phyloP scores from a whole-genome alignment of 345 rosid genomes.

The Brassica incana region DNA sequence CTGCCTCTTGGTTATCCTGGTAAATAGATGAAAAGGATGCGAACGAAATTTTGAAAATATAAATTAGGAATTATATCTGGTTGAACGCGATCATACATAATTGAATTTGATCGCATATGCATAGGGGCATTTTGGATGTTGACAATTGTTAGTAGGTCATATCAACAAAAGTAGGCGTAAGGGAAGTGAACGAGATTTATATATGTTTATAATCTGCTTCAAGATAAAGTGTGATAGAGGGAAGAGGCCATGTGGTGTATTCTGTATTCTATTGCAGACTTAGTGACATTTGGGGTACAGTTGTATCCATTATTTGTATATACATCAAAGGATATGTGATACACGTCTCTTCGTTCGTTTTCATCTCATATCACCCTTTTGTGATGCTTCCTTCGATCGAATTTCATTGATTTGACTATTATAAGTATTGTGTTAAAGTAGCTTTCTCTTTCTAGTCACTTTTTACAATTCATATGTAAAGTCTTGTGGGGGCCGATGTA shows the following conservation, averaged over 20 bases:
- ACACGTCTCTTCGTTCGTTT: slow-evolving; percentile 26
- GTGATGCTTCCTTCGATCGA: slow-evolving; percentile 22
- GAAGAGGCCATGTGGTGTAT: slow-evolving; percentile 1
- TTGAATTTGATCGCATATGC: slow-evolving; percentile 4
- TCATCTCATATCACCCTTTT: neutral
- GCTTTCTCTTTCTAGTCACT: slow-evolving; percentile 9
- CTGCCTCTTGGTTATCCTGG: no score
- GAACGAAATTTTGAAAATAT: neutral
- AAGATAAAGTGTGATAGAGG: neutral
- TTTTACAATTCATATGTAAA: slow-evolving; percentile 5
- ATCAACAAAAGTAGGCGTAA: slow-evolving; percentile 22
- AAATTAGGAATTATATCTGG: neutral
- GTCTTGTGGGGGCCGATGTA: slow-evolving; percentile 26
- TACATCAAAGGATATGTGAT: slow-evolving; percentile 10
- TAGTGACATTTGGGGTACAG: slow-evolving; percentile 16
- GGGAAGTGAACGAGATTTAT: neutral
- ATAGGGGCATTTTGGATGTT: slow-evolving; percentile 1
- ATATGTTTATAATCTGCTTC: neutral
- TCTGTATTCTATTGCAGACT: neutral
- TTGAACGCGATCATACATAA: neutral
- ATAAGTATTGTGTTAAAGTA: slow-evolving; percentile 22
- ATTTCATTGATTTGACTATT: slow-evolving; percentile 34
- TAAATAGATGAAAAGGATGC: neutral
- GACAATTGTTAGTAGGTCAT: slow-evolving; percentile 16
- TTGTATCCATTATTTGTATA: slow-evolving; percentile 18